A percentile compares a stretch with the other conserved stretches of the same genome.
phyloP scores from a whole-genome alignment of 768 basidiomycete species.

The Xerocomus potaroensis region DNA sequence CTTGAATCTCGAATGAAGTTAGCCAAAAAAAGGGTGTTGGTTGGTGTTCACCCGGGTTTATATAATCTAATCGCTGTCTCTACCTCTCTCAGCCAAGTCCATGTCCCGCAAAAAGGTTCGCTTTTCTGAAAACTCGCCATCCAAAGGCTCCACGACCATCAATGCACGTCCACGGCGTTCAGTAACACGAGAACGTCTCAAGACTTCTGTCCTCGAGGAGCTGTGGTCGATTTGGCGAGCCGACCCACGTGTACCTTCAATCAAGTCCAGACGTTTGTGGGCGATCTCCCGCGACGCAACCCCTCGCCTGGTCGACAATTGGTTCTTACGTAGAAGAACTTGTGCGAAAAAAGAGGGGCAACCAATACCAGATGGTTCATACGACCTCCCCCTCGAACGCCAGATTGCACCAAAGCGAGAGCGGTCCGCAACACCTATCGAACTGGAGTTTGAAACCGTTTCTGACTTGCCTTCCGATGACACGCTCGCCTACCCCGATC shows the following conservation, averaged over 20 bases:
- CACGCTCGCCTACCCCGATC: conserved; percentile 14
- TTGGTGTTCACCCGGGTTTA: too few species aligned
- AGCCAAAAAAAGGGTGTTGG: too few species aligned
- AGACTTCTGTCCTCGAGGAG: conserved; percentile 14
- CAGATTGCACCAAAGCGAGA: conserved; percentile 8
- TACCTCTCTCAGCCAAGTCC: too few species aligned
- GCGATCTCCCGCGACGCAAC: conserved; percentile 19
- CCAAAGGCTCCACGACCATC: too few species aligned
- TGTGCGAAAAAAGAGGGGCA: conserved; percentile 22
- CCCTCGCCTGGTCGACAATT: conserved; percentile 18
- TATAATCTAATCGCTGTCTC: too few species aligned
- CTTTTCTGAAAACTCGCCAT: neutral
- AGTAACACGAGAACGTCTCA: conserved; percentile 12
- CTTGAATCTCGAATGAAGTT: neutral
- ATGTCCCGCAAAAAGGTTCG: conserved; percentile 13
- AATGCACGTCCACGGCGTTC: too few species aligned
- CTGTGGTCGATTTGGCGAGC: conserved; percentile 29
- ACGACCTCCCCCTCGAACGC: conserved; percentile 18
- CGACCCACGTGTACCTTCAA: conserved; percentile 27
- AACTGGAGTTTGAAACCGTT: neutral
- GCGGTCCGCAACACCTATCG: conserved; percentile 2
- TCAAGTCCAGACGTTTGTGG: conserved; percentile 26
- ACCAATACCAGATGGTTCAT: conserved; percentile 15
- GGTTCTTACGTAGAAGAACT: conserved; percentile 25
- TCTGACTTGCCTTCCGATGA: conserved; percentile 22